Evolutionary conservation across 1,284 basidiomycete species (phyloP).

Genomic region (Apiotrichum brassicae): DNA sequence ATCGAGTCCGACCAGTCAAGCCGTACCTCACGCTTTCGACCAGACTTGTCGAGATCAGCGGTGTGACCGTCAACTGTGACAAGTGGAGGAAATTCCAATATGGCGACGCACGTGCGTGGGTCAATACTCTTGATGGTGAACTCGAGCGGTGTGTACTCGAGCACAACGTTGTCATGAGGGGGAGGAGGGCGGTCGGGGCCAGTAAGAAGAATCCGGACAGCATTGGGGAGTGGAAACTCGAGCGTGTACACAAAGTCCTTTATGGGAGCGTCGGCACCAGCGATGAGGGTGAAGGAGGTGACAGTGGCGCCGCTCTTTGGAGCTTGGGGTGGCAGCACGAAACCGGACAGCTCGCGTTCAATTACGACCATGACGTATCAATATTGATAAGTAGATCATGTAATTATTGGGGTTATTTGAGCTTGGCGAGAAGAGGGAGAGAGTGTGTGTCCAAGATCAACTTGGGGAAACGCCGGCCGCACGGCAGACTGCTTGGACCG

Average conservation of each 20-base stretch:
- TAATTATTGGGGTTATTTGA: too few relatives aligned
- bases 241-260: conserved; percentile 38
- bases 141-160: conserved; percentile 19
- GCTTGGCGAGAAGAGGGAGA: too few relatives aligned
- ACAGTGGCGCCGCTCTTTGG: conserved; percentile 11
- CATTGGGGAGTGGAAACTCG: conserved; percentile 37
- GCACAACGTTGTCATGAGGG: conserved; percentile 45
- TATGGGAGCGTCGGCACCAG: conserved; percentile 17
- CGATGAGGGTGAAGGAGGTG: conserved; percentile 25
- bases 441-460: too few relatives aligned
- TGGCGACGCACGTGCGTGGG: conserved; percentile 19
- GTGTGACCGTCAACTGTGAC: conserved; percentile 10
- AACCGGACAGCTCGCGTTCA: conserved; percentile 23
- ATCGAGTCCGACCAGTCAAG: conserved; percentile 31
- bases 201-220: conserved; percentile 37
- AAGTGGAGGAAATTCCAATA: conserved; percentile 27
- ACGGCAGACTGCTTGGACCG: too few relatives aligned
- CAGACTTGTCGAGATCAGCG: conserved; percentile 16
- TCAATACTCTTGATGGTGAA: conserved; percentile 27
- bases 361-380: conserved; percentile 17
- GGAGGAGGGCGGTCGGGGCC: conserved; percentile 43
- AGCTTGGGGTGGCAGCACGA: background rate
- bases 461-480: too few relatives aligned
- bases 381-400: background rate
- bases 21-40: conserved; percentile 24